Evolutionary conservation across 73 alveolate species (phyloP), one percentile per base, ranked within the genome.

Genomic region (Chromera velia): DNA sequence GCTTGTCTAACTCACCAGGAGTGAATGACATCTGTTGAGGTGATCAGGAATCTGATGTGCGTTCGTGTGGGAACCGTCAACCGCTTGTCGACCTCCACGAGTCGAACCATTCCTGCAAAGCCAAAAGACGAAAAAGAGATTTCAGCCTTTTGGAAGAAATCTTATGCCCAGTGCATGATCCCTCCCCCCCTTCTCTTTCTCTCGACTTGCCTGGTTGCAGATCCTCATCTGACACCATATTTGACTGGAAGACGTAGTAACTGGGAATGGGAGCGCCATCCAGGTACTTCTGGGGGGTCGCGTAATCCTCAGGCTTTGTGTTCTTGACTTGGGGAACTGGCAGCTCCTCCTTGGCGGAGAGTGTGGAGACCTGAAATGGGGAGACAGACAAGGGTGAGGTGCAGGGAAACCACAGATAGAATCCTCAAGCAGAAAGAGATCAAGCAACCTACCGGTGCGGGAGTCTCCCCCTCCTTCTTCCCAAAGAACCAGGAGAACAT

Each of bases 21-120:
- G 55, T 40, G 55, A 40, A 40, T 40, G 55, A 40, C 55, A 70
- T 63, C 83, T 69, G 63, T 72, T 34, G 70, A 74, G 1, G 83
- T 76, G 47, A 76, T 70, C 32, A 76, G 75, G 75, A 76, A 76
- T 46, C 75, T 65, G 75, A 76, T 76, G 83, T 76, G 83, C 47
- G 83, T 76, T 0, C 83, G 83, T n/a, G 83, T 76, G 33, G 83
- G 83, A 74, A 76, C n/a, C 48, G 83, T 76, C 75, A 76, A 48
- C 17, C 83, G 66, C 75, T 76, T 76, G 75, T 76, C 83, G 70
- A 76, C 83, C 83, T 76, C 40, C 65, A 30, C 33, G 30, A 7
- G 55, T 7, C 55, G 55, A 4, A 40, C 4, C 55, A 40, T 40
- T 7, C 55, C 55, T 40, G 13, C 55, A 40, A n/a, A n/a, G n/a